phyloP scores from a whole-genome alignment of 805 yeast genomes.

The Pichia gijzeniarum region DNA sequence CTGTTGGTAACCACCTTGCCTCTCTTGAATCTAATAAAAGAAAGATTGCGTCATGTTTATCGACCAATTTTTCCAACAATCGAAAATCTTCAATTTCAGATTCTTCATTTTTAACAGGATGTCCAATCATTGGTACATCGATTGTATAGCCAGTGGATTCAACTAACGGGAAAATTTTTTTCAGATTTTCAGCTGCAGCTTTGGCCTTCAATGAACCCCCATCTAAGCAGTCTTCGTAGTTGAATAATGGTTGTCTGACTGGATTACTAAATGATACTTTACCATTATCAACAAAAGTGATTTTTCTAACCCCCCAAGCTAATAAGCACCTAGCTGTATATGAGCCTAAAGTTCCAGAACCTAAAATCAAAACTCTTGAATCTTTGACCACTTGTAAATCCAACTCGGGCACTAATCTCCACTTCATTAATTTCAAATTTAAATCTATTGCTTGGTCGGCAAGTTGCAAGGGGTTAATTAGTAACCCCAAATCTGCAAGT shows the following conservation, averaged over 20 bases:
- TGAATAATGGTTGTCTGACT: constrained; percentile 85
- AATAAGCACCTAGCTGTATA: constrained; percentile 79
- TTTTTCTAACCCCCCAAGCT: constrained; percentile 90
- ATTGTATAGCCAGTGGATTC: constrained; percentile 53
- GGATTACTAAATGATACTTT: constrained; percentile 89
- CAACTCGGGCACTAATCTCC: constrained; percentile 86
- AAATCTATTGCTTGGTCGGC: constrained; percentile 92
- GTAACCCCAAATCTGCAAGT: constrained; percentile 70
- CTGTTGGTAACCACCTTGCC: constrained; percentile 95
- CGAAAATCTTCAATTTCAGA: constrained; percentile 48
- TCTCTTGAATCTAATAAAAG: constrained; percentile 92
- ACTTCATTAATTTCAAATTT: constrained; percentile 87
- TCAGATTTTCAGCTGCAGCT: constrained; percentile 68
- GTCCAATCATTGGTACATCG: constrained; percentile 96
- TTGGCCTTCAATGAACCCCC: constrained; percentile 75
- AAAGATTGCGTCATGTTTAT: constrained; percentile 69
- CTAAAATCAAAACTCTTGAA: constrained; percentile 70
- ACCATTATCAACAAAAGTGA: constrained; percentile 88
- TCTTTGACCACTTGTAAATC: constrained; percentile 58
- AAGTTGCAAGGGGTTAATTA: constrained; percentile 73
- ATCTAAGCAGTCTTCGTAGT: constrained; percentile 70
- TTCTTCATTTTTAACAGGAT: constrained; percentile 57
- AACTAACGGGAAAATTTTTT: constrained; percentile 73
- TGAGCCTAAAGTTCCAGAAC: constrained; percentile 94
- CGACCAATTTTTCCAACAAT: constrained; percentile 45